phyloP scores from a whole-genome alignment of 2,329 filamentous ascomycete genomes.

The Colletotrichum tanaceti region DNA sequence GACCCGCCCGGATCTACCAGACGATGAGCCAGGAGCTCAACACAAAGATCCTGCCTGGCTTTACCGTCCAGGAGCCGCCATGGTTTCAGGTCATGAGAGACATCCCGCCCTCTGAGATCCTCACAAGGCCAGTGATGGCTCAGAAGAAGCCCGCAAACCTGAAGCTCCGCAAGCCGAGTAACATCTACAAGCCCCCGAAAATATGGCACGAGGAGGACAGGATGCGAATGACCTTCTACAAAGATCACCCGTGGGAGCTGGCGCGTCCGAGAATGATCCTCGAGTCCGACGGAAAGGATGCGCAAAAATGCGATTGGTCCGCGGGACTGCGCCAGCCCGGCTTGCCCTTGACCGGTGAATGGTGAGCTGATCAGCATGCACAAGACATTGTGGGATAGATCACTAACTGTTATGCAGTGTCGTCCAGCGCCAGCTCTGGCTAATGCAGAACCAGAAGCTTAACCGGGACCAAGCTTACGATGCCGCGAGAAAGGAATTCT shows the following conservation, averaged over 20 bases:
- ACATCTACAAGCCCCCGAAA: constrained; percentile 81
- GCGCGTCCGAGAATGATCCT: constrained; percentile 87
- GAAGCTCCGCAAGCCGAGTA: constrained; percentile 74
- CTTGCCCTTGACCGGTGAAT: constrained; percentile 84
- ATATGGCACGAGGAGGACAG: constrained; percentile 87
- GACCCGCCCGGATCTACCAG: constrained; percentile 61
- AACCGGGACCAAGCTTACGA: constrained; percentile 82
- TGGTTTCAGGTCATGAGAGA: constrained; percentile 65
- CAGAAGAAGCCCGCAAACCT: constrained; percentile 56
- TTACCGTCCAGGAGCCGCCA: constrained; percentile 52
- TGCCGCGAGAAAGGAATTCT: constrained; percentile 88
- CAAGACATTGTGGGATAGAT: constrained; percentile 21
- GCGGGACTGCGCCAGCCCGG: constrained; percentile 77
- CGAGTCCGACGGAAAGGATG: constrained; percentile 87
- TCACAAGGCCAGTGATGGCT: constrained; percentile 64
- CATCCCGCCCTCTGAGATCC: constrained; percentile 69
- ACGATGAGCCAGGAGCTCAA: constrained; percentile 58
- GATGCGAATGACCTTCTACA: constrained; percentile 85
- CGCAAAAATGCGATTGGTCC: constrained; percentile 82
- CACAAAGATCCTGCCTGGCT: constrained; percentile 52
- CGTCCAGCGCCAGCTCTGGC: constrained; percentile 88
- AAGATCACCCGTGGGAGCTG: constrained; percentile 97
- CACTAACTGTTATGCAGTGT: constrained; percentile 69
- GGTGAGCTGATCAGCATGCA: constrained; percentile 61
- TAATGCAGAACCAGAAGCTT: constrained; percentile 76